Percentiles rank a stretch among this genome's conserved stretches.
These are phyloP conservation scores for Platanus orientalis DNA, from an alignment of 164 flowering plant species.

Conservation along the genomic window DNA sequence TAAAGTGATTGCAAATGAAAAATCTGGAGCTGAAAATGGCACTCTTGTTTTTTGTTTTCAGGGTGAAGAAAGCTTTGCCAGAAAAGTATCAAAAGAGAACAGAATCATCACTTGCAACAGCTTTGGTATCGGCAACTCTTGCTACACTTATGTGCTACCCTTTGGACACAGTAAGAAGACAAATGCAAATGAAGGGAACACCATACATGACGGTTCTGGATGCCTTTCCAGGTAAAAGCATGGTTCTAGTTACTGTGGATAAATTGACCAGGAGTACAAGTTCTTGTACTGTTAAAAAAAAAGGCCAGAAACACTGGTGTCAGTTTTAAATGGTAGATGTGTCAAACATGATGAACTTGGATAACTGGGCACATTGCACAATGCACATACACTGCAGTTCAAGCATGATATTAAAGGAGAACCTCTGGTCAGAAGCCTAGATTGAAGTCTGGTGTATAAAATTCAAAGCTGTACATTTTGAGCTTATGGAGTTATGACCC, in stretches of 20 bases:
- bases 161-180: constrained; percentile 91
- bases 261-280: no score
- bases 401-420: no score
- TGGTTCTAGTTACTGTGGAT: neutral
- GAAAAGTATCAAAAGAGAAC: constrained; percentile 74
- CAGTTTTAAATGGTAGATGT: no score
- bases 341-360: no score
- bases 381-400: no score
- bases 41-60: constrained; percentile 16
- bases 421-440: no score
- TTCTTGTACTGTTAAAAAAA: no score
- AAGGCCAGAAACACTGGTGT: no score
- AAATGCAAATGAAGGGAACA: constrained; percentile 96
- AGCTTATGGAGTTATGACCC: no score
- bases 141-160: constrained; percentile 96
- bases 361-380: no score
- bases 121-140: constrained; percentile 72
- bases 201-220: constrained; percentile 84
- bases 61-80: constrained; percentile 90
- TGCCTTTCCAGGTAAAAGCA: constrained; percentile 70
- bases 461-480: no score
- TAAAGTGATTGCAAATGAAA: neutral
- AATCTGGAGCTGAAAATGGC: constrained; percentile 4
- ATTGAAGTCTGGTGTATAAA: no score
- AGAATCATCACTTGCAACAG: constrained; percentile 72